phyloP scores from a whole-genome alignment of 805 yeast genomes.

The Candida railenensis region DNA sequence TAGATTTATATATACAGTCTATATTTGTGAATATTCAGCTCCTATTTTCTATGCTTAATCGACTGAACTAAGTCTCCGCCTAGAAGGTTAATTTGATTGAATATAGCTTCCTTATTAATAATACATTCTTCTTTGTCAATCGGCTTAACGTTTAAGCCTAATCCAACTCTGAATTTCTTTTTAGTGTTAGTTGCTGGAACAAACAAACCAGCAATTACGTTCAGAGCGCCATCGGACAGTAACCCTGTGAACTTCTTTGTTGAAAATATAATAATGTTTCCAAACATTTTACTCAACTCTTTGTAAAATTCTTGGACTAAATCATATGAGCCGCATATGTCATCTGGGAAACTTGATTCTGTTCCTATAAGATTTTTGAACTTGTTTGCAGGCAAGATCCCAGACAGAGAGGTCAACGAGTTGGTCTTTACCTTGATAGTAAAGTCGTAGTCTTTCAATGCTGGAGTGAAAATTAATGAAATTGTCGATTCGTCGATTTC shows the following conservation, averaged over 20 bases:
- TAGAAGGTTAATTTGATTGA: slow-evolving; percentile 64
- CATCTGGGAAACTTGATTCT: slow-evolving; percentile 43
- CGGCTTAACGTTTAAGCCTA: slow-evolving; percentile 74
- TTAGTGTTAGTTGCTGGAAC: slow-evolving; percentile 61
- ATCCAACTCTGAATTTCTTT: slow-evolving; percentile 74
- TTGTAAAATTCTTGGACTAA: slow-evolving; percentile 58
- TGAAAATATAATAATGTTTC: slow-evolving; percentile 70
- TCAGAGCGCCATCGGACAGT: slow-evolving; percentile 44
- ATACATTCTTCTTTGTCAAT: slow-evolving; percentile 48
- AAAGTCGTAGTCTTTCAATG: slow-evolving; percentile 81
- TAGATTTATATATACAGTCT: not conserved
- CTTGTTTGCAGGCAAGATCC: slow-evolving; percentile 51
- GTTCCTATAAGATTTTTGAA: slow-evolving; percentile 61
- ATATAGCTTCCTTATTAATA: slow-evolving; percentile 70
- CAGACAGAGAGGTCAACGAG: slow-evolving; percentile 48
- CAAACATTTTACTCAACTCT: slow-evolving; percentile 63
- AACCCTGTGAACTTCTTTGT: slow-evolving; percentile 54
- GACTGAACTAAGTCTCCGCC: slow-evolving; percentile 61
- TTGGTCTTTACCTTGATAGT: slow-evolving; percentile 57
- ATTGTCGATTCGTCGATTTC: slow-evolving; percentile 34
- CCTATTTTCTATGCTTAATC: not conserved
- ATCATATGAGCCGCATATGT: slow-evolving; percentile 52
- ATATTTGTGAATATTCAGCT: not conserved
- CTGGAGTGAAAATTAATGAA: slow-evolving; percentile 71
- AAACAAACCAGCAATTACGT: slow-evolving; percentile 78